Percentiles rank a stretch among this genome's conserved stretches.
These are phyloP conservation scores for Amanita pallidorosea DNA, from an alignment of 768 basidiomycete genomes.

Conservation along the genomic window DNA sequence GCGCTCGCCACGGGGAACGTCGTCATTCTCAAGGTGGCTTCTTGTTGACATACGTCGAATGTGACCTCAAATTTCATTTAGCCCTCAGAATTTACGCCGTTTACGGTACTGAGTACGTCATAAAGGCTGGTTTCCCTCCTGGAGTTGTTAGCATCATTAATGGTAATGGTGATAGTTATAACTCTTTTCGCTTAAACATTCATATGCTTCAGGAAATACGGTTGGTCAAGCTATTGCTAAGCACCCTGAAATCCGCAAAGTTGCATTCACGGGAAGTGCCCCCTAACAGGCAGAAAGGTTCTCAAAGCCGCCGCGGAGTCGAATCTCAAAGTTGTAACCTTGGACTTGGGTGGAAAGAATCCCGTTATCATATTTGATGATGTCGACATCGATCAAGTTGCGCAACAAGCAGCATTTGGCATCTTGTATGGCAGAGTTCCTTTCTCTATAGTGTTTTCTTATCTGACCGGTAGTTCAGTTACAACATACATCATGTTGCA, in stretches of 20 bases:
- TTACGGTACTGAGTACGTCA: constrained; percentile 51
- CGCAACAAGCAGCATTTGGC: constrained; percentile 55
- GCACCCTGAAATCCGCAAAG: constrained; percentile 56
- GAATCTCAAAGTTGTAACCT: constrained; percentile 64
- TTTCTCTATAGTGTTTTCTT: background rate
- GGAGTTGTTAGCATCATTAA: constrained; percentile 67
- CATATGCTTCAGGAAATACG: constrained; percentile 21
- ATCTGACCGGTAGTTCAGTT: background rate
- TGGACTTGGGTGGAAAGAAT: constrained; percentile 69
- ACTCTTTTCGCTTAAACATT: too few species aligned
- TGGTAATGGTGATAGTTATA: constrained; percentile 38
- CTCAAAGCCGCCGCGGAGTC: constrained; percentile 63
- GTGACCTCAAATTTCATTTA: constrained; percentile 5
- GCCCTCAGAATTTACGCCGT: constrained; percentile 68
- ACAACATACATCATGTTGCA: constrained; percentile 23
- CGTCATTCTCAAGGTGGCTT: constrained; percentile 47
- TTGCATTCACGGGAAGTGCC: constrained; percentile 54
- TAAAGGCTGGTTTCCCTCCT: constrained; percentile 65
- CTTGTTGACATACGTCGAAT: background rate
- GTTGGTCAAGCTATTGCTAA: constrained; percentile 59
- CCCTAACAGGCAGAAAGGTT: constrained; percentile 58
- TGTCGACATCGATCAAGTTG: constrained; percentile 53
- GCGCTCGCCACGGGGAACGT: constrained; percentile 71
- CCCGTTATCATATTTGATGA: constrained; percentile 58
- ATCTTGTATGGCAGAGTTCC: constrained; percentile 45